Conservation (phyloP, 1,284 basidiomycete species). For the Microbotryomycetes sp. region DNA sequence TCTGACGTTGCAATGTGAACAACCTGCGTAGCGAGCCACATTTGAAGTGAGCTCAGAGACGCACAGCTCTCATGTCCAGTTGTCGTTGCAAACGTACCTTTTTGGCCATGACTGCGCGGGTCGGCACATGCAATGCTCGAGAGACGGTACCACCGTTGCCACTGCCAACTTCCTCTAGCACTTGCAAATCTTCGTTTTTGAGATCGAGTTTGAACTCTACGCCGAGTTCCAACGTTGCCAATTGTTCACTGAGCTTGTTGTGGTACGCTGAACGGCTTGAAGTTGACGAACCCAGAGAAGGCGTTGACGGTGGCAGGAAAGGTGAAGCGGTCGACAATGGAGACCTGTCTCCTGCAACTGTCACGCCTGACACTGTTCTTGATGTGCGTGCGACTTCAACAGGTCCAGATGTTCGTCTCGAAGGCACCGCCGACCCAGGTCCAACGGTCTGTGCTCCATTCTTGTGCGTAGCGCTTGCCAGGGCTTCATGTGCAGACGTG, state of each 20-base stretch:
- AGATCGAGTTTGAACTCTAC: conserved; percentile 46
- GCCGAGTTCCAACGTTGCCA: conserved; percentile 43
- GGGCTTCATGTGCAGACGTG: conserved; percentile 4
- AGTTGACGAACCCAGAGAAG: conserved; percentile 6
- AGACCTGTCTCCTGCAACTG: not conserved
- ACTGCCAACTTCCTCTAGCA: conserved; percentile 81
- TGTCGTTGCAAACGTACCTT: conserved; percentile 68
- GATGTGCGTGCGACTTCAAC: conserved; percentile 21
- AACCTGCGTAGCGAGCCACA: conserved; percentile 53
- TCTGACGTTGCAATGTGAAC: conserved; percentile 97
- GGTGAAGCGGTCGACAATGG: conserved; percentile 4
- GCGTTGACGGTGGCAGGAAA: conserved; percentile 21
- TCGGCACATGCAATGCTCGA: conserved; percentile 87
- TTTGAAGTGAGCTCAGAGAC: not conserved
- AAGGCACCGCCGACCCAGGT: not conserved
- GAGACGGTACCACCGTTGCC: conserved; percentile 98
- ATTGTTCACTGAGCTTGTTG: conserved; percentile 22
- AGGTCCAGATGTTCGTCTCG: conserved; percentile 1
- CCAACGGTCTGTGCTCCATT: not conserved
- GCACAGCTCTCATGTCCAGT: not conserved
- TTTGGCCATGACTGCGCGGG: conserved; percentile 84
- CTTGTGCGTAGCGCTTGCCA: conserved; percentile 2
- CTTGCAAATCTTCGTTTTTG: conserved; percentile 48
- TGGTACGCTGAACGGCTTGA: conserved; percentile 9
- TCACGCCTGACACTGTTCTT: conserved; percentile 1